Percentiles rank a stretch among this genome's conserved stretches.
Conservation (phyloP, 208 protist species). For the Trypanosomatidae sp. region DNA sequence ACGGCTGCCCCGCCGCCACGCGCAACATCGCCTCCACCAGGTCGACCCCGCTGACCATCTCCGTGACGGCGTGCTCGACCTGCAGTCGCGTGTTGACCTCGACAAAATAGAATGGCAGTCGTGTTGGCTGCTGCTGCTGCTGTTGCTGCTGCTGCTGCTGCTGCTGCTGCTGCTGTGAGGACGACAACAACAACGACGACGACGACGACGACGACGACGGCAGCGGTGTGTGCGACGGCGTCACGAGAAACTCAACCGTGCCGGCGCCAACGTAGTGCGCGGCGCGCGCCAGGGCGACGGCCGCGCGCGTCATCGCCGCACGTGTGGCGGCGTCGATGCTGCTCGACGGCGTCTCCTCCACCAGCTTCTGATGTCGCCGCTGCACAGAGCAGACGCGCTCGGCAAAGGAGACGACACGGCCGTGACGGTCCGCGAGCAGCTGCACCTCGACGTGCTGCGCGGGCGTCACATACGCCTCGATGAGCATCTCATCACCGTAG, state of each 20-base stretch:
- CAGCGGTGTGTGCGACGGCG: constrained; percentile 47
- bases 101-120: constrained; percentile 98
- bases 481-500: constrained; percentile 87
- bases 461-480: constrained; percentile 89
- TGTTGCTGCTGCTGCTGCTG: too few relatives aligned
- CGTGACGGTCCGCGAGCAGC: constrained; percentile 88
- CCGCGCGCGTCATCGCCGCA: constrained; percentile 66
- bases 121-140: too few relatives aligned
- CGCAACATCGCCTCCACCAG: constrained; percentile 93
- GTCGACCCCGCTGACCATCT: constrained; percentile 88
- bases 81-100: constrained; percentile 99
- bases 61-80: constrained; percentile 93
- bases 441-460: constrained; percentile 91
- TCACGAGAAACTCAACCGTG: constrained; percentile 98
- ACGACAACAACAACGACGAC: too few relatives aligned
- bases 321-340: constrained; percentile 33
- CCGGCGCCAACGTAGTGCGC: constrained; percentile 92
- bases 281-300: constrained; percentile 58
- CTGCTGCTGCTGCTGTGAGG: too few relatives aligned
- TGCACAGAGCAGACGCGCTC: constrained; percentile 96
- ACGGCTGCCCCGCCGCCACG: constrained; percentile 33
- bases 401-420: constrained; percentile 87
- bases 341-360: constrained; percentile 85
- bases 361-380: constrained; percentile 93
- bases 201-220: too few relatives aligned